phyloP scores from a whole-genome alignment of 164 flowering plant species.

The Vitis amurensis region DNA sequence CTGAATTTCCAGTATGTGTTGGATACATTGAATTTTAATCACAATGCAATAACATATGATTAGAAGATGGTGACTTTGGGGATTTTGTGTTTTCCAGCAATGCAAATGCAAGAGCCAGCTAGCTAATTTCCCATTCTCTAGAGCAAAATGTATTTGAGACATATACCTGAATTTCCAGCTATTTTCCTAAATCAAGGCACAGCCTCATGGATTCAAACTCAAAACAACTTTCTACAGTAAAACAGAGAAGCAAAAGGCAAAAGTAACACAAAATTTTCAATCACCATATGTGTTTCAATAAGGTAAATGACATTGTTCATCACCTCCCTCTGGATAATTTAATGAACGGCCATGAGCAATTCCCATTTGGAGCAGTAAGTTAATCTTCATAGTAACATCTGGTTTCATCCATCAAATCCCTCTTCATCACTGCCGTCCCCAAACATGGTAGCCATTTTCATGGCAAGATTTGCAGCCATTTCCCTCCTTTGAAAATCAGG shows the following conservation, averaged over 20 bases:
- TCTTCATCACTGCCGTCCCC: conserved; percentile 66
- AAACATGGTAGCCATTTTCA: conserved; percentile 96
- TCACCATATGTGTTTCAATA: neutral
- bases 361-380: too few species aligned
- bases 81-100: too few species aligned
- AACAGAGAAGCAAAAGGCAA: neutral
- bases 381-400: neutral
- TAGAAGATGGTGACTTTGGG: too few species aligned
- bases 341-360: neutral
- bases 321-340: neutral
- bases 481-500: conserved; percentile 93
- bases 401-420: conserved; percentile 13
- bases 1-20: too few species aligned
- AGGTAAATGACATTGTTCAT: neutral
- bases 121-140: too few species aligned
- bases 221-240: neutral
- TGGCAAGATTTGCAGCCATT: conserved; percentile 89
- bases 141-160: too few species aligned
- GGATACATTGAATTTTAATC: too few species aligned
- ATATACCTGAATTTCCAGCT: too few species aligned
- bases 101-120: too few species aligned
- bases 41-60: too few species aligned
- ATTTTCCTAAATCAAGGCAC: too few species aligned
- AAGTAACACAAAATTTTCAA: neutral
- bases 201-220: too few species aligned